Base-by-base conservation (phyloP, 2,329 filamentous ascomycete genomes). In the Saccharata proteae region DNA sequence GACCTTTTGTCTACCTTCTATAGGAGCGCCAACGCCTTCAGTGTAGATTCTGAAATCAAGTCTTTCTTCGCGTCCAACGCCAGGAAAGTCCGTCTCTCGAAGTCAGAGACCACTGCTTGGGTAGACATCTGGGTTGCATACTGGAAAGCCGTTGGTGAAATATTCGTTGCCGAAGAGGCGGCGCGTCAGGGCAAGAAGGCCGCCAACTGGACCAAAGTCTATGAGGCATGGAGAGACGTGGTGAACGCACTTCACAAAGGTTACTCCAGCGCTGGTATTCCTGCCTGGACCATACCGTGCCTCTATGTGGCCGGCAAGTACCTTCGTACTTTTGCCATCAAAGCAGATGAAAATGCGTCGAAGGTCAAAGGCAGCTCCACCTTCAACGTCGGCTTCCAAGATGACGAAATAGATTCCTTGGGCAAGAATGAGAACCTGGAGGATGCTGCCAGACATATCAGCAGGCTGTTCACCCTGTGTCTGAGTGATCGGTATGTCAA, bases 231-330 rank as follows among this genome's bases (percentile, higher is more conserved):
- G 86, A 92, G 83, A 49, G 82, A 93, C 23, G 51, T 96, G 39
- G 74, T 80, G 26, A 80, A 79, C 40, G 64, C 67, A 28, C 64
- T 96, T 22, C 77, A 86, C 36, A 74, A 84, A 42, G 85, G 84
- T 18, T 94, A 94, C 52, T 78, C 76, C 20, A 78, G 71, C 41
- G 65, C 68, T 34, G 69, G 72, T 3, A 83, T 96, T 45, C 77
- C 83, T 41, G 78, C 84, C 18, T 98, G 90, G 88, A 90, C 85
- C 0, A 75, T 98, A 30, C 86, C 90, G 3, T 86, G 82, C 49
- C 66, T 98, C 22, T 96, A 96, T 49, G 70, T 80, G 31, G 77
- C 79, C 15, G 86, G 85, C 33, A 93, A 84, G 57, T 85, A 92
- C 51, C 58, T 98, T 37, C 71, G 90, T 37, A 62, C 80, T 25